phyloP scores from a whole-genome alignment of 805 yeast genomes.

The Hanseniaspora mollemarum region DNA sequence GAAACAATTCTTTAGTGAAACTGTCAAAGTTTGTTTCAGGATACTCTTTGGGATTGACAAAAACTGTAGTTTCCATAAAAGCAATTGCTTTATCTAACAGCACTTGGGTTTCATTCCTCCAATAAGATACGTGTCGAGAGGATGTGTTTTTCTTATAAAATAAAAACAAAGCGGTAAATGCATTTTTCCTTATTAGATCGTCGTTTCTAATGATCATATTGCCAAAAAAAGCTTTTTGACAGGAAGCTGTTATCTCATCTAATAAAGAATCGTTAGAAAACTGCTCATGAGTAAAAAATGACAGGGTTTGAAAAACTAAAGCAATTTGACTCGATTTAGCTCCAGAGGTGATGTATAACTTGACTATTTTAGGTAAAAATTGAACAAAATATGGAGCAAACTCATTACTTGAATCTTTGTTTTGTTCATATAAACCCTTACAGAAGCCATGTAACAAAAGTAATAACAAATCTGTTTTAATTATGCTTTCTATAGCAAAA shows the following conservation, averaged over 20 bases:
- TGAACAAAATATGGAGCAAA: not conserved
- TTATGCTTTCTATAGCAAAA: conserved; percentile 21
- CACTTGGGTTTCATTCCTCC: not conserved
- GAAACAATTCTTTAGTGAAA: conserved; percentile 15
- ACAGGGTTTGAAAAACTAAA: conserved; percentile 9
- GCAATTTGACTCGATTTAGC: conserved; percentile 15
- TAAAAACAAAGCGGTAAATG: not conserved
- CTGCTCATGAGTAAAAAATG: not conserved
- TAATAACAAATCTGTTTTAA: not conserved
- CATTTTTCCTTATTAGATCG: not conserved
- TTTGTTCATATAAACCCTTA: not conserved
- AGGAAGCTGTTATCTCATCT: not conserved
- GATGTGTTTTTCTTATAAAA: not conserved
- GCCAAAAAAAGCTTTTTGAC: not conserved
- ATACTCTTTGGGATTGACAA: not conserved
- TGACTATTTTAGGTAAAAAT: conserved; percentile 14
- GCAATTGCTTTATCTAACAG: not conserved
- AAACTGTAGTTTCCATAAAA: not conserved
- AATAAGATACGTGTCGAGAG: not conserved
- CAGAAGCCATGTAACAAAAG: conserved; percentile 6
- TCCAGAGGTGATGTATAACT: conserved; percentile 17
- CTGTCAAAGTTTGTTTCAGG: not conserved
- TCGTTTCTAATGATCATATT: not conserved
- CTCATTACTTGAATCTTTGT: not conserved
- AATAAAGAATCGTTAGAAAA: not conserved